Conservation (phyloP, 2,329 filamentous ascomycete genomes). For the Phialocephala sp. region DNA sequence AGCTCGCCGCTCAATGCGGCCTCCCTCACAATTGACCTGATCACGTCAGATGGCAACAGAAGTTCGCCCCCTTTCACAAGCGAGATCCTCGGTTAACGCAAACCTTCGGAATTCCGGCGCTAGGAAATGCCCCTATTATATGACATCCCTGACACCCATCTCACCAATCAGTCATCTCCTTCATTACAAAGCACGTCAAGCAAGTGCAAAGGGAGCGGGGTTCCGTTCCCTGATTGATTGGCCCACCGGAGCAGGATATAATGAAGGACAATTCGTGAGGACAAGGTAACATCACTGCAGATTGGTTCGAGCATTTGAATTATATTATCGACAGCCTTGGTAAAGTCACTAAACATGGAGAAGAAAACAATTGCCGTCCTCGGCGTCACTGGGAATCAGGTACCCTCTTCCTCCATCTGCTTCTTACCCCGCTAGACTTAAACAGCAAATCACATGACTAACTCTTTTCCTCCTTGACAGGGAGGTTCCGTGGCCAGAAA, state of each 20-base stretch:
- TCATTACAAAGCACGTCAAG: not conserved
- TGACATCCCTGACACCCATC: not conserved
- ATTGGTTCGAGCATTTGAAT: too few relatives aligned
- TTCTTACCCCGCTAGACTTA: not conserved
- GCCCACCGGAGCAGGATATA: not conserved
- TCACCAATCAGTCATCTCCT: not conserved
- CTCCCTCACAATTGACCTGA: too few relatives aligned
- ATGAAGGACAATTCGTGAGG: not conserved
- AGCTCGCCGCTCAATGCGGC: too few relatives aligned
- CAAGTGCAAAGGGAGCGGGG: not conserved
- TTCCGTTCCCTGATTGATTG: not conserved
- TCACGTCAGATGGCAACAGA: not conserved
- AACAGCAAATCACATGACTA: not conserved
- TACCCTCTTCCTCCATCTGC: not conserved
- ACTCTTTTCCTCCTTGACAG: constrained; percentile 33
- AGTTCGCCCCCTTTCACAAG: constrained; percentile 3
- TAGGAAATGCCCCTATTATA: not conserved
- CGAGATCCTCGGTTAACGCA: not conserved
- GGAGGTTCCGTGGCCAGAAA: constrained; percentile 53
- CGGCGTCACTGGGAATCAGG: constrained; percentile 44
- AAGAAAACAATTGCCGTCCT: constrained; percentile 44
- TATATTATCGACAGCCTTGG: not conserved
- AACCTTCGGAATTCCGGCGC: not conserved
- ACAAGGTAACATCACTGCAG: too few relatives aligned
- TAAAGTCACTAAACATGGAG: not conserved